phyloP scores from a whole-genome alignment of 2,329 filamentous ascomycete genomes.

The Knufia petricola region DNA sequence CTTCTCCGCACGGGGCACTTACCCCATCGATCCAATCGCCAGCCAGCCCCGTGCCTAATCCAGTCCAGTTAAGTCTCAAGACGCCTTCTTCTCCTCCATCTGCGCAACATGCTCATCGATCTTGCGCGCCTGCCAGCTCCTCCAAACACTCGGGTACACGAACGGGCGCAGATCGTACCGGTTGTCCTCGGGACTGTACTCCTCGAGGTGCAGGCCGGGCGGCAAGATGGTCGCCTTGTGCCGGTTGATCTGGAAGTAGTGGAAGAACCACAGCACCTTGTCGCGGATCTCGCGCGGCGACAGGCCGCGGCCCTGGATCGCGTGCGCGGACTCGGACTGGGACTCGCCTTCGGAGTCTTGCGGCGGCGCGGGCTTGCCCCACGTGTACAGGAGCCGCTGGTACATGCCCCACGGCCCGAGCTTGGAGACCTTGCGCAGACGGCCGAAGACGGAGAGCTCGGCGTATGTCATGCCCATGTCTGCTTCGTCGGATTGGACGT shows the following conservation, averaged over 20 bases:
- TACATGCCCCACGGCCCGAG: constrained; percentile 48
- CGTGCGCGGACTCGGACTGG: background rate
- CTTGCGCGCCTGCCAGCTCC: constrained; percentile 38
- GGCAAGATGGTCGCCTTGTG: constrained; percentile 57
- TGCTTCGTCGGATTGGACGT: constrained; percentile 51
- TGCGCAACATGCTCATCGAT: constrained; percentile 39
- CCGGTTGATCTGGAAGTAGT: constrained; percentile 48
- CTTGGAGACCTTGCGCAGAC: constrained; percentile 29
- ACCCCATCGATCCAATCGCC: too few species aligned
- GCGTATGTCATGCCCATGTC: constrained; percentile 42
- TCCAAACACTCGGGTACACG: constrained; percentile 36
- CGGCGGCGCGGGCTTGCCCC: constrained; percentile 9
- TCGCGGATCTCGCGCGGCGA: constrained; percentile 37
- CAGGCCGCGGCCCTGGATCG: constrained; percentile 11
- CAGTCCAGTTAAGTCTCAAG: too few species aligned
- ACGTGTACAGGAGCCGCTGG: constrained; percentile 35
- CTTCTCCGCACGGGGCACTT: too few species aligned
- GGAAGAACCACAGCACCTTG: constrained; percentile 38
- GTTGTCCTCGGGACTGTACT: constrained; percentile 44
- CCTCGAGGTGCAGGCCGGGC: constrained; percentile 44
- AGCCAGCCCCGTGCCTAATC: too few species aligned
- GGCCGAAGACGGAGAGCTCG: constrained; percentile 32
- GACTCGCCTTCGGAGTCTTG: constrained; percentile 17
- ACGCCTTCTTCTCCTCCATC: constrained; percentile 28
- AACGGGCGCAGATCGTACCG: constrained; percentile 50